Evolutionary conservation across 352 stramenopile species (phyloP), one percentile per base, ranked within the genome.

Genomic region (Globisporangium viniferum): DNA sequence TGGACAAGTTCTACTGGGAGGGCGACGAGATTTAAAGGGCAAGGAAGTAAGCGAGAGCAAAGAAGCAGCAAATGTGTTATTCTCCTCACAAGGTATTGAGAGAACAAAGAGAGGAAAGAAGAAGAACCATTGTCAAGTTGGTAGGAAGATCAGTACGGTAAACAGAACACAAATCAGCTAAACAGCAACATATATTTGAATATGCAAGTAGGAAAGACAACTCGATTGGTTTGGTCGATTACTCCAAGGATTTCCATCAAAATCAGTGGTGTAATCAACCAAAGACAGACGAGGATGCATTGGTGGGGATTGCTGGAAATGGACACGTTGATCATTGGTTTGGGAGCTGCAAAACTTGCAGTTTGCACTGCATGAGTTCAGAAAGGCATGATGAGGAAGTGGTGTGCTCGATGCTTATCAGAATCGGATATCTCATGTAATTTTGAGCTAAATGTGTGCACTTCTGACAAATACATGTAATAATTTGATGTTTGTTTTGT

Each of bases 1-100:
- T 93, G 69, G 81, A 91, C 33, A 93, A 91, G 75, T 82, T 91
- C 60, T 80, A 80, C 60, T 90, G 80, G 80, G 84, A 92, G 59
- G 81, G 81, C n/a, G 68, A 73, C 60, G 66, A 71, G 49, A 63
- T 71, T 53, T 71, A 66, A 67, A 48, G 1, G 29, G 7, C 18
- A 15, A 33, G 22, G 10, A 22, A 15, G 14, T 20, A 31, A 9
- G 20, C 33, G 61, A 67, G 49, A 24, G 49, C 27, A 5, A n/a
- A 3, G 36, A 54, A 24, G 46, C 6, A 12, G n/a, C n/a, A 9
- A 24, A 54, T 6, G 46, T 27, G 18, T n/a, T 48, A 48, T 48
- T 48, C 39, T 48, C 14, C 18, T 48, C 18, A n/a, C 39, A 48
- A 20, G 39, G 18, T n/a, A 39, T 39, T 39, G 33, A 39, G 33